These are phyloP conservation scores for Phytophthora idaei DNA, from an alignment of 352 stramenopile genomes.

Conservation along the genomic window DNA sequence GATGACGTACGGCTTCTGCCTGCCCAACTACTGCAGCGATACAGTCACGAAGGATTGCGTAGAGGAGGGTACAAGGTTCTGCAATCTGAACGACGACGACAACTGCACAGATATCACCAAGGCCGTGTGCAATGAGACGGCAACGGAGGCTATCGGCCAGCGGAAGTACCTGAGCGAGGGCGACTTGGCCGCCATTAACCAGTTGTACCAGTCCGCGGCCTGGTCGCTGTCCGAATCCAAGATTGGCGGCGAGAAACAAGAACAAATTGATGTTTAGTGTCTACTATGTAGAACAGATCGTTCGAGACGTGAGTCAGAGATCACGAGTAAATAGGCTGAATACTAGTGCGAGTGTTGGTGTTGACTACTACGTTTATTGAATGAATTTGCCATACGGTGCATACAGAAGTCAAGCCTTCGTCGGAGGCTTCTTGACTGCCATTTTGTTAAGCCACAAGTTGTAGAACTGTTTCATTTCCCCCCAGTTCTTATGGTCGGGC, in stretches of 20 bases:
- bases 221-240: conserved; percentile 36
- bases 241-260: conserved; percentile 25
- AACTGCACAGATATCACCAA: conserved; percentile 67
- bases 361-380: not conserved
- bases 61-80: conserved; percentile 59
- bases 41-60: conserved; percentile 59
- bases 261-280: conserved; percentile 35
- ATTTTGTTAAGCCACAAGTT: conserved; percentile 5
- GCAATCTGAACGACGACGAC: conserved; percentile 73
- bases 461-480: conserved; percentile 1
- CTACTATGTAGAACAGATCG: conserved; percentile 18
- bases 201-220: conserved; percentile 39
- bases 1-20: conserved; percentile 78
- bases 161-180: conserved; percentile 56
- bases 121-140: conserved; percentile 56
- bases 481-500: conserved; percentile 1
- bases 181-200: conserved; percentile 54
- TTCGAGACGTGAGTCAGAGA: conserved; percentile 8
- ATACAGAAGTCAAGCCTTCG: not conserved
- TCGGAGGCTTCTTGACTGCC: not conserved
- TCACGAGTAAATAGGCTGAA: conserved; percentile 34
- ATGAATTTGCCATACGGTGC: not conserved
- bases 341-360: conserved; percentile 19
- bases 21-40: conserved; percentile 53
- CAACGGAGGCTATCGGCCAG: conserved; percentile 68